These are phyloP conservation scores for Berberis thunbergii DNA, from an alignment of 164 flowering plant species.

Conservation along the genomic window DNA sequence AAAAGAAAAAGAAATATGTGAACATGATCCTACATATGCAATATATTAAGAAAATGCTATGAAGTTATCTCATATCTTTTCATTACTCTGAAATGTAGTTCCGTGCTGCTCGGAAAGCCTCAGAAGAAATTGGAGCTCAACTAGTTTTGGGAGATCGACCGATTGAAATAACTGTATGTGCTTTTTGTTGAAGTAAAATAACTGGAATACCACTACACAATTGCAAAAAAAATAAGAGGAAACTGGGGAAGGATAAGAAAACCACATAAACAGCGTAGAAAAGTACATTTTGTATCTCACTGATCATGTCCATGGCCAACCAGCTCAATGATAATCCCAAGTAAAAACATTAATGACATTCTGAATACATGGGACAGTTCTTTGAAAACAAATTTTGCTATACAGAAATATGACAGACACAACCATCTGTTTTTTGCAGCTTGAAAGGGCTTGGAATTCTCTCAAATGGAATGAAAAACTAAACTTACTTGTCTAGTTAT, in stretches of 20 bases:
- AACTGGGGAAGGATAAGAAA: too few relatives aligned
- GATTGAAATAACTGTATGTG: constrained; percentile 86
- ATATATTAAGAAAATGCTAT: not conserved
- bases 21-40: not conserved
- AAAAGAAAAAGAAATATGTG: not conserved
- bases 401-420: not conserved
- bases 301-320: too few relatives aligned
- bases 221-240: too few relatives aligned
- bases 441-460: constrained; percentile 87
- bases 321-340: too few relatives aligned
- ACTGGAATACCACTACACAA: not conserved
- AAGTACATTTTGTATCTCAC: too few relatives aligned
- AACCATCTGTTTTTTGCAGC: constrained; percentile 33
- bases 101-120: constrained; percentile 73
- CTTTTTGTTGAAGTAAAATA: constrained; percentile 1
- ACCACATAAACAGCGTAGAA: too few relatives aligned
- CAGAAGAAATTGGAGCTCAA: constrained; percentile 91
- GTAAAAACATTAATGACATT: too few relatives aligned
- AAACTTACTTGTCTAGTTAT: constrained; percentile 40
- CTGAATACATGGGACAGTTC: too few relatives aligned
- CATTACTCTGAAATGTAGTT: constrained; percentile 40
- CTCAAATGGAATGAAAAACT: constrained; percentile 69
- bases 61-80: not conserved
- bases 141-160: constrained; percentile 94
- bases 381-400: too few relatives aligned